Percentiles rank a stretch among this genome's conserved stretches.
Conservation (phyloP, 208 protist genomes). For the Angomonas deanei region DNA sequence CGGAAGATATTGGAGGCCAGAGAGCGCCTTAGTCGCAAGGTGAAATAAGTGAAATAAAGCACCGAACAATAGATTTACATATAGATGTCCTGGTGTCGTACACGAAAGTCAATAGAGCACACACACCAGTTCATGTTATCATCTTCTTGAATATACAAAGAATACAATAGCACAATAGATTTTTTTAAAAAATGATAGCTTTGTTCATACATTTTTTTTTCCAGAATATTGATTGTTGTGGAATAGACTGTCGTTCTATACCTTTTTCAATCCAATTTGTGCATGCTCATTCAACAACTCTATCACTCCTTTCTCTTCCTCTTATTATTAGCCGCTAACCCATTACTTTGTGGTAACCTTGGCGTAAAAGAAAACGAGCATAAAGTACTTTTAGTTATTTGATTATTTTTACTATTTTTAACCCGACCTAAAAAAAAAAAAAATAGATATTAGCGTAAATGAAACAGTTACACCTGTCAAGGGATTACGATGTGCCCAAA, state of each 20-base stretch:
- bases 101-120: background rate
- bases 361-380: background rate
- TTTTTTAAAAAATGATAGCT: too few species aligned
- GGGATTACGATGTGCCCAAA: slow-evolving; percentile 84
- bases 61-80: background rate
- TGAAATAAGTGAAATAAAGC: background rate
- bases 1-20: slow-evolving; percentile 52
- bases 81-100: background rate
- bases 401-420: slow-evolving; percentile 8
- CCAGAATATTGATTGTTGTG: background rate
- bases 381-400: background rate
- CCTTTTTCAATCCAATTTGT: too few species aligned
- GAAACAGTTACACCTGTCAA: slow-evolving; percentile 39
- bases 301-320: slow-evolving; percentile 6
- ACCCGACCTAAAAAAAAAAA: slow-evolving; percentile 6
- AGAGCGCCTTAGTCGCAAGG: slow-evolving; percentile 35
- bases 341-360: background rate
- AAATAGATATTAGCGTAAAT: slow-evolving; percentile 3
- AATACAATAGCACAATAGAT: too few species aligned
- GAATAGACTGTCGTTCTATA: background rate
- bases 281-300: too few species aligned
- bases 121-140: too few species aligned
- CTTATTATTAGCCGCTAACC: background rate
- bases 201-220: slow-evolving; percentile 4
- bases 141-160: too few species aligned